A percentile compares a stretch with the other conserved stretches of the same genome.
Evolutionary conservation across 2,329 filamentous ascomycete genomes (phyloP).

Genomic region (Fusarium sp.): DNA sequence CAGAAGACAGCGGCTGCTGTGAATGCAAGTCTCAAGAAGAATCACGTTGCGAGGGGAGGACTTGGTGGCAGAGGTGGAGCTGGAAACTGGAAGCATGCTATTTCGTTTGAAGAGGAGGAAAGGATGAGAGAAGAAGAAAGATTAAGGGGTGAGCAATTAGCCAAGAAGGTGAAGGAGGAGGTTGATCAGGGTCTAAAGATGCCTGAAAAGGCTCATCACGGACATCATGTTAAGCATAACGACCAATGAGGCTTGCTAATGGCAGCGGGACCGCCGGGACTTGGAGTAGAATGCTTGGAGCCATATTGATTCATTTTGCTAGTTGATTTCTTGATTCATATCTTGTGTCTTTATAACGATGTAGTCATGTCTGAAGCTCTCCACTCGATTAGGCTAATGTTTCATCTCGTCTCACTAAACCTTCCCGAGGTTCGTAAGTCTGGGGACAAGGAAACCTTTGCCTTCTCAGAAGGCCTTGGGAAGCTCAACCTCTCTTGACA

Average conservation of each 20-base stretch:
- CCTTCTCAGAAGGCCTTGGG: slow-evolving; percentile 18
- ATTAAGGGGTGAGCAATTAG: slow-evolving; percentile 51
- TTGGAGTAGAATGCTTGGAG: neutral
- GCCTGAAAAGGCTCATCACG: slow-evolving; percentile 58
- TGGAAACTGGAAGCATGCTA: slow-evolving; percentile 59
- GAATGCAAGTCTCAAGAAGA: slow-evolving; percentile 45
- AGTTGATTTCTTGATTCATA: neutral
- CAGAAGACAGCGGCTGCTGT: slow-evolving; percentile 50
- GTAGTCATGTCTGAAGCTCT: neutral
- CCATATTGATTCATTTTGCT: no score
- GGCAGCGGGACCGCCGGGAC: neutral
- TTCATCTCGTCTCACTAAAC: neutral
- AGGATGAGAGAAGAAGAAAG: slow-evolving; percentile 40
- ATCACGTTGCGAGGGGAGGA: slow-evolving; percentile 32
- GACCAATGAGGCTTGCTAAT: neutral
- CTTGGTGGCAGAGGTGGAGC: slow-evolving; percentile 64
- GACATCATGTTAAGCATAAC: slow-evolving; percentile 17
- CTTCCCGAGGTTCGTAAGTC: neutral
- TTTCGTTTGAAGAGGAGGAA: slow-evolving; percentile 42
- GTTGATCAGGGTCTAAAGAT: slow-evolving; percentile 60
- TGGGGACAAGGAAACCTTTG: neutral
- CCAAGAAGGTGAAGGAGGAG: slow-evolving; percentile 55
- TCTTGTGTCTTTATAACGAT: neutral
- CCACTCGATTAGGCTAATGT: neutral
- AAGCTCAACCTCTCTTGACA: slow-evolving; percentile 34